Base-by-base conservation (phyloP, 1,284 basidiomycete genomes). In the Taiwanofungus camphoratus region DNA sequence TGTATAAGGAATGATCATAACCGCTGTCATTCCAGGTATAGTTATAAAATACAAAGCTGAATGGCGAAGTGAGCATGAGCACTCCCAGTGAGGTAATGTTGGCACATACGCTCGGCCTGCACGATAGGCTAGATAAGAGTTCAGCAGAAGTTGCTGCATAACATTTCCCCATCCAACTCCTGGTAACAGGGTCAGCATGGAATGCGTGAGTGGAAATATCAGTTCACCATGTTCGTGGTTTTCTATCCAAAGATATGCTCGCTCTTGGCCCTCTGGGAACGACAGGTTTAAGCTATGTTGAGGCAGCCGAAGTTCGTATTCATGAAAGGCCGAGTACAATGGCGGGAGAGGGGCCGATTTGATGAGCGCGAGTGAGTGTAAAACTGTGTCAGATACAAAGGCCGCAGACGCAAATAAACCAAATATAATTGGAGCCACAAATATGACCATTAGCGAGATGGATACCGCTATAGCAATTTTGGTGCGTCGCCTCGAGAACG, bases 41-140 rank as follows among this genome's bases (percentile, higher is more conserved):
- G 52, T 82, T 79, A 39, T 79, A 74, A 42, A 82, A 82, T 1
- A 83, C 79, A 45, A 71, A 80, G 8, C 61, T 55, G 23, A 9
- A 13, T 33, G 26, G 11, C 9, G 2, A 9, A 20, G 21, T 23
- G 12, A 20, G n/a, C 23, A 24, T 12, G 26, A 23, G 6, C 6
- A 2, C 4, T n/a, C 18, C 8, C 5, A 27, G 21, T 6, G 20
- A 35, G 22, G 34, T 8, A n/a, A 26, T 27, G 5, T 22, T 15
- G 5, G 1, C n/a, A 61, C 73, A 44, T 54, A 77, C 71, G 69
- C 61, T 44, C 74, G 57, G 27, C 63, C 61, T 0, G 72, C 56
- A 11, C 62, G 54, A 37, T 69, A 63, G 0, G 77, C 71, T 1
- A 79, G 55, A 34, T 73, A 63, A 0, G 73, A 62, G 40, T 71